A percentile compares a stretch with the other conserved stretches of the same genome.
These are phyloP conservation scores for Venturia nashicola DNA, from an alignment of 2,329 filamentous ascomycete species.

Conservation along the genomic window DNA sequence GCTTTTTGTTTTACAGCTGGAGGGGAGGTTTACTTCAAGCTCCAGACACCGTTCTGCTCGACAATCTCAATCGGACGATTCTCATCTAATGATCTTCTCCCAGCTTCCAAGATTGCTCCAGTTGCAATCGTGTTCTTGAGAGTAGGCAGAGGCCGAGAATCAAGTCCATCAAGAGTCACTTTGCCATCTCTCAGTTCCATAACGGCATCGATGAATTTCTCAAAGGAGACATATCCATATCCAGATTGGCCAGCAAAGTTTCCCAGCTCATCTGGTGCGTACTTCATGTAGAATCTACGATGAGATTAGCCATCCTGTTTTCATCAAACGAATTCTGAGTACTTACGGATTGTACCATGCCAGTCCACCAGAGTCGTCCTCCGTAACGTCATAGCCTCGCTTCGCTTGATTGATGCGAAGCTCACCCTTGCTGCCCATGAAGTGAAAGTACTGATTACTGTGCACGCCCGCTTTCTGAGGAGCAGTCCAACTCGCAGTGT, in stretches of 20 bases:
- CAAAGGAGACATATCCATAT: slow-evolving; percentile 88
- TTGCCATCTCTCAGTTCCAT: slow-evolving; percentile 63
- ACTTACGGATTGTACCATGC: slow-evolving; percentile 75
- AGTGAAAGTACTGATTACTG: slow-evolving; percentile 95
- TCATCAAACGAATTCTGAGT: neutral
- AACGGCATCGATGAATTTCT: slow-evolving; percentile 90
- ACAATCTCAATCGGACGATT: slow-evolving; percentile 64
- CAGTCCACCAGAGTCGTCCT: slow-evolving; percentile 53
- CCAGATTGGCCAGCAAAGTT: slow-evolving; percentile 87
- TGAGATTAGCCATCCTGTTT: neutral
- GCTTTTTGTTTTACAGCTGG: neutral
- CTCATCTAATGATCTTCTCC: slow-evolving; percentile 74
- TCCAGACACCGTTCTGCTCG: slow-evolving; percentile 54
- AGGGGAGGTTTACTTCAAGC: slow-evolving; percentile 35
- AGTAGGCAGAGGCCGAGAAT: slow-evolving; percentile 71
- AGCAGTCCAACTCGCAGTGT: slow-evolving; percentile 90
- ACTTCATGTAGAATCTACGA: slow-evolving; percentile 73
- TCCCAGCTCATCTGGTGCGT: slow-evolving; percentile 86
- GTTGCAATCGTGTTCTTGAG: slow-evolving; percentile 82
- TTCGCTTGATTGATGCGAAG: slow-evolving; percentile 87
- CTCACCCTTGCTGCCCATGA: slow-evolving; percentile 74
- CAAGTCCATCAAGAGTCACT: slow-evolving; percentile 61
- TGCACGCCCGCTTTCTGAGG: slow-evolving; percentile 90
- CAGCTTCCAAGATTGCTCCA: slow-evolving; percentile 82
- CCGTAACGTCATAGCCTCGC: slow-evolving; percentile 88